These are phyloP conservation scores for Lasiodiplodia citricola DNA, from an alignment of 2,329 filamentous ascomycete genomes.

Conservation along the genomic window DNA sequence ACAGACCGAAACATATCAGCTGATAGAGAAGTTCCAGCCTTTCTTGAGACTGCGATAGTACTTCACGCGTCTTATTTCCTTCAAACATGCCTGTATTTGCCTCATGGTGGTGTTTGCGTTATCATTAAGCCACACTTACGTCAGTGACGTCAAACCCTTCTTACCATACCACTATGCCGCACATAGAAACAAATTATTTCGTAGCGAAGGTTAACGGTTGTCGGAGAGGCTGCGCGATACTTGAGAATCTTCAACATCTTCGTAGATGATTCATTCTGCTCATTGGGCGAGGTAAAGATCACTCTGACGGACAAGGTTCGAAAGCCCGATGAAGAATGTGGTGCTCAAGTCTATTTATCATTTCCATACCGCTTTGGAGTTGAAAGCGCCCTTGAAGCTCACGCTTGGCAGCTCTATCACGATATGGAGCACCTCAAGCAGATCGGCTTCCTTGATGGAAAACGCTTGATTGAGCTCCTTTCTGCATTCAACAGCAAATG, in stretches of 20 bases:
- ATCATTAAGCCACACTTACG: not conserved
- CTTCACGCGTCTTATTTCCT: not conserved
- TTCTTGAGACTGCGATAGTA: not conserved
- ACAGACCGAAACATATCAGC: constrained; percentile 15
- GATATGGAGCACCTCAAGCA: not conserved
- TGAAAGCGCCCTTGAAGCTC: not conserved
- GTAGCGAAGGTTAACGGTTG: not conserved
- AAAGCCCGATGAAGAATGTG: not conserved
- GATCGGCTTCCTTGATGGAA: not conserved
- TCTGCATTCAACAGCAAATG: not conserved
- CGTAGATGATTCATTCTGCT: not conserved
- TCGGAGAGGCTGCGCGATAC: not conserved
- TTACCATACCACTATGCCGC: not conserved
- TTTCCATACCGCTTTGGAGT: not conserved
- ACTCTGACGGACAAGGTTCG: not conserved
- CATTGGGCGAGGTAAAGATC: not conserved
- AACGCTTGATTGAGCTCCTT: not conserved
- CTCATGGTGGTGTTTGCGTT: not conserved
- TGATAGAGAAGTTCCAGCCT: not conserved
- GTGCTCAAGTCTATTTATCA: not conserved
- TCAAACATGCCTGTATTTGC: not conserved
- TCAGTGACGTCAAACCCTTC: not conserved
- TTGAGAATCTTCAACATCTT: not conserved
- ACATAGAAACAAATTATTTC: not conserved
- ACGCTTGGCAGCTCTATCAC: not conserved